Base-by-base conservation (phyloP, 2,329 filamentous ascomycete genomes). In the Grosmannia huntii region DNA sequence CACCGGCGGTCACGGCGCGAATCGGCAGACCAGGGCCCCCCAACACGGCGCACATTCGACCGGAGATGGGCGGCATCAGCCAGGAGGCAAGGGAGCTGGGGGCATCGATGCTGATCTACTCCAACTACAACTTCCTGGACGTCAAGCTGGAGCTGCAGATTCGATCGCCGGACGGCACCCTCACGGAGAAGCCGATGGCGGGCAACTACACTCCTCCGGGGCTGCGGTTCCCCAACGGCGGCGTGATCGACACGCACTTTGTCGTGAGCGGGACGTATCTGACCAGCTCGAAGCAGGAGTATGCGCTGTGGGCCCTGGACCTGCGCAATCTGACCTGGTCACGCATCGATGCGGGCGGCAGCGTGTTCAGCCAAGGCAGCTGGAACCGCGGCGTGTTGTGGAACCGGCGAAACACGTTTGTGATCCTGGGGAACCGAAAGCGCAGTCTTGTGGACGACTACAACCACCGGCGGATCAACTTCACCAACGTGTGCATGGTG, bases 71-170 rank as follows among this genome's bases (percentile, higher is more conserved):
- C 14, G 71, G 71, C n/a, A 75, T 77, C 61, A 77, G 76, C 62
- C 76, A 78, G 57, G 80, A 84, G 62, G 70, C 75, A 4, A 76
- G 77, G 33, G 82, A 85, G 55, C 70, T 79, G 0, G 81, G 80
- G 7, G 83, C 82, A 1, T 85, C 83, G 1, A 96, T 97, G 90
- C 79, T 99, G 62, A 95, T 99, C 52, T 99, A 99, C 71, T 97
- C 92, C 27, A 99, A 99, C 69, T 99, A 99, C 72, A 97, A 99
- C 71, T 99, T 99, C 67, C 72, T 99, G 58, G 92, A 99, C 66
- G 94, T 99, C 64, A 97, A 96, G 69, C 76, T 99, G 27, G 94
- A 99, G 71, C 76, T 99, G 44, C 94, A 97, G 70, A 83, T 99
- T 53, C 83, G 94, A 56, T 78, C 87, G 10, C 82, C 89, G 1